phyloP scores from a whole-genome alignment of 352 stramenopile genomes.

The Achlya hypogyna region DNA sequence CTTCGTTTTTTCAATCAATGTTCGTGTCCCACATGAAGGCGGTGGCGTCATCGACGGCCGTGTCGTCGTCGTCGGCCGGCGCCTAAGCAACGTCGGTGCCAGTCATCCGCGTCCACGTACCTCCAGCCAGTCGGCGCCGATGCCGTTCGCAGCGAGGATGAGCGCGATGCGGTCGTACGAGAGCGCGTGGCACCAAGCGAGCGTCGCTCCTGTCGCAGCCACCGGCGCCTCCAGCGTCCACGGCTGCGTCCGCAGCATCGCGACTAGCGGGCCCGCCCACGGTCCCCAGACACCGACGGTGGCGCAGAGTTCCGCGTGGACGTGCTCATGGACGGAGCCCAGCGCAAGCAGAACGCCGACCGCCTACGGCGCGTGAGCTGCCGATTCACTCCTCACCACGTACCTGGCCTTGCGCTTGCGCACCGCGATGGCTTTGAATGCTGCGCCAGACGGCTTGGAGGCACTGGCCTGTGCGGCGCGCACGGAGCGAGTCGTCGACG shows the following conservation, averaged over 20 bases:
- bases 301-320: background rate
- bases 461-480: background rate
- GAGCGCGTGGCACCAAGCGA: background rate
- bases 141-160: background rate
- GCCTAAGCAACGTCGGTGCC: background rate
- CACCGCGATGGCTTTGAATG: conserved; percentile 1
- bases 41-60: conserved; percentile 1
- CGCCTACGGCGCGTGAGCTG: background rate
- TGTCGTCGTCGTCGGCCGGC: background rate
- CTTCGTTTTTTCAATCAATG: conserved; percentile 9
- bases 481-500: conserved; percentile 3
- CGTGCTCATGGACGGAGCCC: background rate
- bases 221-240: background rate
- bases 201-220: background rate
- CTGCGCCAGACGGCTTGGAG: background rate
- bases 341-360: conserved; percentile 10
- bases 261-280: background rate
- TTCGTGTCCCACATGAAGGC: conserved; percentile 15
- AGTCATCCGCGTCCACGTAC: conserved; percentile 1
- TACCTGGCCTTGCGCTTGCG: conserved; percentile 16
- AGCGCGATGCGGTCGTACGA: background rate
- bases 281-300: conserved; percentile 3
- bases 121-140: conserved; percentile 2
- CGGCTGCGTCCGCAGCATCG: conserved; percentile 3
- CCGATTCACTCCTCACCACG: background rate